A percentile compares a stretch with the other conserved stretches of the same genome.
These are phyloP conservation scores for Ormosia emarginata DNA, from an alignment of 306 rosid genomes.

Conservation along the genomic window DNA sequence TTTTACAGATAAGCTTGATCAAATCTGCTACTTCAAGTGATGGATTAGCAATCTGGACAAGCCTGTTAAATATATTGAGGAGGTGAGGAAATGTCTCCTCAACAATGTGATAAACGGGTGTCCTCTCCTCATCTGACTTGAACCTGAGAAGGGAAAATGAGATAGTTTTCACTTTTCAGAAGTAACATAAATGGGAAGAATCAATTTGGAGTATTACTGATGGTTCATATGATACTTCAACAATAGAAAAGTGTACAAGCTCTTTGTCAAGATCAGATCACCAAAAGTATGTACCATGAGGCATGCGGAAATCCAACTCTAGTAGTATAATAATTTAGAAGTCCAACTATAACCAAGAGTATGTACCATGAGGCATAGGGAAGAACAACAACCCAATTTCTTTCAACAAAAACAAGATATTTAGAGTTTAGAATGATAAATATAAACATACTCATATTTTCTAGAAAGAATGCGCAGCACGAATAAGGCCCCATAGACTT, in stretches of 20 bases:
- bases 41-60: constrained; percentile 67
- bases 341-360: too few relatives aligned
- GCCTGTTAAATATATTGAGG: constrained; percentile 69
- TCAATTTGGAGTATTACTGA: background rate
- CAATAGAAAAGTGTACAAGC: background rate
- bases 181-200: background rate
- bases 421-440: background rate
- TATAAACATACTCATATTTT: constrained; percentile 76
- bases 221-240: background rate
- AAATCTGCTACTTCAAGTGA: constrained; percentile 72
- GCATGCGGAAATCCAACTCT: too few relatives aligned
- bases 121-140: constrained; percentile 87
- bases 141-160: constrained; percentile 45
- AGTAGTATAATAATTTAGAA: too few relatives aligned
- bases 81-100: constrained; percentile 80
- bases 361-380: background rate
- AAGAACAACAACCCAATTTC: background rate
- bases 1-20: constrained; percentile 94
- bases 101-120: constrained; percentile 64
- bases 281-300: too few relatives aligned
- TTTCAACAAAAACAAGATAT: background rate
- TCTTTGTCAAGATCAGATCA: background rate
- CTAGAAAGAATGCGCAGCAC: constrained; percentile 84
- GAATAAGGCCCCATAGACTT: constrained; percentile 73
- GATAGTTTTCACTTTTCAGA: background rate